Percentiles rank a stretch among this genome's conserved stretches.
Conservation (phyloP, 2,329 filamentous ascomycete species). For the Periconia sp. region DNA sequence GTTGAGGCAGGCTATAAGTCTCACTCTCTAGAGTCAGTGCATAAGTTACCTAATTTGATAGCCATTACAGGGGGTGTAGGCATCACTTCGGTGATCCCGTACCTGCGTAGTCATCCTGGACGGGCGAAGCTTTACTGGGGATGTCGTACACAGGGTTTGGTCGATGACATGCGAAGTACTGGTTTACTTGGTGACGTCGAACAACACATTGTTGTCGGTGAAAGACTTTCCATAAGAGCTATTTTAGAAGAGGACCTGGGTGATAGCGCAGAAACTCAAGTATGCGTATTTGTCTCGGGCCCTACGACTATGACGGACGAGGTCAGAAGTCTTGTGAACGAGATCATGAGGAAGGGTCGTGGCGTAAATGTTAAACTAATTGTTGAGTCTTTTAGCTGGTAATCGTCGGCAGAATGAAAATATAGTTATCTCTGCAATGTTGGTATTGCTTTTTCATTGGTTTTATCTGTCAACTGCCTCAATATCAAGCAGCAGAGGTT, state of each 20-base stretch:
- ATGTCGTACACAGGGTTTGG: constrained; percentile 16
- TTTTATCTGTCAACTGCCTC: no score
- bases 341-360: not conserved
- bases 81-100: no score
- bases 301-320: not conserved
- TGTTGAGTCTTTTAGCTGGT: not conserved
- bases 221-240: no score
- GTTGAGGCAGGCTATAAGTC: constrained; percentile 6
- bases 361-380: not conserved
- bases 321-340: not conserved
- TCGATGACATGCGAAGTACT: not conserved
- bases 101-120: no score
- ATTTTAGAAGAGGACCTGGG: not conserved
- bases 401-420: no score
- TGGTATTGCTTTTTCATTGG: no score
- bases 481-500: no score
- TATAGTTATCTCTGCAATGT: no score
- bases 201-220: not conserved
- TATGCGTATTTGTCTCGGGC: not conserved
- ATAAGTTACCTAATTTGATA: constrained; percentile 30
- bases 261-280: not conserved
- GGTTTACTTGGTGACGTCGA: not conserved
- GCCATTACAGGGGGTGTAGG: constrained; percentile 52
- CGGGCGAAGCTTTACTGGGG: constrained; percentile 47
- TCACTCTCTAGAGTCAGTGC: constrained; percentile 1